Conservation (phyloP, 2,329 filamentous ascomycete species). For the Alternaria arborescens region DNA sequence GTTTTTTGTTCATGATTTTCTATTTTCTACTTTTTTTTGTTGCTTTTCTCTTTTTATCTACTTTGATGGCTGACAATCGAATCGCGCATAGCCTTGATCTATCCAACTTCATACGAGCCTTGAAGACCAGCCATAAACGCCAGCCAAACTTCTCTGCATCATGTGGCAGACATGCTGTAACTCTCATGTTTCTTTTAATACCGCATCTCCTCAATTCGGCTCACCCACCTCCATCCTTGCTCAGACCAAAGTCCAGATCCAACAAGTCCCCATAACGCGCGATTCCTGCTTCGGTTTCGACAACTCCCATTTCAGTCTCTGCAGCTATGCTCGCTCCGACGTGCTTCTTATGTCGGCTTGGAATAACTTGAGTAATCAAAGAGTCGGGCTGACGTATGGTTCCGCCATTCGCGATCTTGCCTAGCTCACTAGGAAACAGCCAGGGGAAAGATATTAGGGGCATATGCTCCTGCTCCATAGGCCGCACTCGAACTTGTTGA, state of each 20-base stretch:
- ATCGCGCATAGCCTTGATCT: background rate
- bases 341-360: slow-evolving; percentile 19
- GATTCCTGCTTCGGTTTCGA: slow-evolving; percentile 46
- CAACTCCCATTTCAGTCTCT: slow-evolving; percentile 7
- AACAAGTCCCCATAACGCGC: slow-evolving; percentile 49
- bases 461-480: slow-evolving; percentile 64
- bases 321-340: background rate
- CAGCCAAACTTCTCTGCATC: background rate
- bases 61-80: background rate
- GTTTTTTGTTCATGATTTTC: background rate
- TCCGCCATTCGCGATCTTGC: slow-evolving; percentile 67
- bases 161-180: background rate
- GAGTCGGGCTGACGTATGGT: slow-evolving; percentile 2
- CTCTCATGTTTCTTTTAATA: background rate
- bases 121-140: background rate
- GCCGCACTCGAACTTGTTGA: slow-evolving; percentile 46
- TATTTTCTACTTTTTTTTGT: slow-evolving; percentile 9
- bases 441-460: slow-evolving; percentile 94
- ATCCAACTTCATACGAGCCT: background rate
- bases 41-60: slow-evolving; percentile 20
- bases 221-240: background rate
- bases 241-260: slow-evolving; percentile 35
- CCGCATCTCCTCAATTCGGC: background rate
- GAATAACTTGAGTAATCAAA: background rate
- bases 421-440: slow-evolving; percentile 80